phyloP scores from a whole-genome alignment of 495 filamentous ascomycete species.

The Podospora anserina region DNA sequence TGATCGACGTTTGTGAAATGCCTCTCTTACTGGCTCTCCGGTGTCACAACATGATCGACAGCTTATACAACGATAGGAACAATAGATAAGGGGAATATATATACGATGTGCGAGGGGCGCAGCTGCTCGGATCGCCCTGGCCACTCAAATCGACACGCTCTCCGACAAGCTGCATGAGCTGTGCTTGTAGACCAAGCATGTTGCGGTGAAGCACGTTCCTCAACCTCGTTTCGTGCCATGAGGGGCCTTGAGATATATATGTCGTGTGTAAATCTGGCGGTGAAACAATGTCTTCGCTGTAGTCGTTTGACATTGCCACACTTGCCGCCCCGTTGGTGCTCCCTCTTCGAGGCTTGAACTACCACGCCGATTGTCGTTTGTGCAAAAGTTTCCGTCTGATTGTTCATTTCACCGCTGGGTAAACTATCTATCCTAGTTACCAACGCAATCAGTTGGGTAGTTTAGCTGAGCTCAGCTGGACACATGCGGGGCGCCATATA shows the following conservation, averaged over 20 bases:
- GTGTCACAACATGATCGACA: neutral
- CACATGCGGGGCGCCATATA: neutral
- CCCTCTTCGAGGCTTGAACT: neutral
- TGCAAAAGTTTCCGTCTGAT: neutral
- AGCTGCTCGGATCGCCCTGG: neutral
- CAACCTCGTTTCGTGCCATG: neutral
- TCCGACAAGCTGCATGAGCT: constrained; percentile 4
- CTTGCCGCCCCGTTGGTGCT: neutral
- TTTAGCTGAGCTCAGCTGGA: neutral
- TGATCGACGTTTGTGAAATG: neutral
- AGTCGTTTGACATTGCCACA: neutral
- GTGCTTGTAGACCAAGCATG: neutral
- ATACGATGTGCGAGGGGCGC: neutral
- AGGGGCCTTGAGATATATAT: neutral
- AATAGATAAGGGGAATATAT: neutral
- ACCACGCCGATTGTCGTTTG: neutral
- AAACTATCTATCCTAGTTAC: too few species aligned
- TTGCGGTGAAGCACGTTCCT: constrained; percentile 4
- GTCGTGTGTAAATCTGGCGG: neutral
- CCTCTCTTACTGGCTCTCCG: neutral
- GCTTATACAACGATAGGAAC: neutral
- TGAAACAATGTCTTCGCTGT: neutral
- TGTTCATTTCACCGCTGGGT: neutral
- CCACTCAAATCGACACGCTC: constrained; percentile 5
- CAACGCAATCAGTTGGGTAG: neutral